These are phyloP conservation scores for Takashimella koratensis DNA, from an alignment of 1,284 basidiomycete genomes.

Conservation along the genomic window DNA sequence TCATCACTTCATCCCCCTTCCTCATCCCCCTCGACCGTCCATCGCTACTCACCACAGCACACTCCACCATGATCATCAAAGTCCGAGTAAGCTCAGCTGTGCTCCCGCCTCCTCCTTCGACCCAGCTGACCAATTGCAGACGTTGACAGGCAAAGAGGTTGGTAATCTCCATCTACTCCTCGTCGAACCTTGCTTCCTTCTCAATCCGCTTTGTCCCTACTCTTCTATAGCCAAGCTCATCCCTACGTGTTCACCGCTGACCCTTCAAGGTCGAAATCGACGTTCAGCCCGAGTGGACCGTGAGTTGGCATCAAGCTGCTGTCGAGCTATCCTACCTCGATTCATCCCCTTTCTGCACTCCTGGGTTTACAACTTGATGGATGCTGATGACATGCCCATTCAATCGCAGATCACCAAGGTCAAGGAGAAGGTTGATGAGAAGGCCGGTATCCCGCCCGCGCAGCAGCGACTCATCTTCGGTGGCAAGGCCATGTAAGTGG, in stretches of 20 bases:
- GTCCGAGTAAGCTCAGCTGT: slow-evolving; percentile 37
- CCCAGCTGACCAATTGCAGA: slow-evolving; percentile 23
- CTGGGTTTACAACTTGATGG: no score
- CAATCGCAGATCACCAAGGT: slow-evolving; percentile 75
- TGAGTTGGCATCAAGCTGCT: slow-evolving; percentile 49
- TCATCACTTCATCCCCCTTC: background rate
- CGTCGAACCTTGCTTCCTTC: background rate
- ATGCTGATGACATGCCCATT: slow-evolving; percentile 6
- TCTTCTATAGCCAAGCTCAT: no score
- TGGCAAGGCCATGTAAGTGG: slow-evolving; percentile 88
- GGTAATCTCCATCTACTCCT: slow-evolving; percentile 2
- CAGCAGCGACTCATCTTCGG: slow-evolving; percentile 94
- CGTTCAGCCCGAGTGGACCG: slow-evolving; percentile 88
- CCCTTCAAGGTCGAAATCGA: slow-evolving; percentile 82
- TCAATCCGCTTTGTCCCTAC: no score
- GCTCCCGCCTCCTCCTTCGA: background rate
- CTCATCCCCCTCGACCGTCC: background rate
- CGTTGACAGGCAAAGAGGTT: slow-evolving; percentile 45
- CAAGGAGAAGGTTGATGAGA: slow-evolving; percentile 99
- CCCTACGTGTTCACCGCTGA: no score
- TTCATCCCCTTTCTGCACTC: background rate
- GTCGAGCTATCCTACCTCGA: background rate
- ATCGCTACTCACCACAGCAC: background rate
- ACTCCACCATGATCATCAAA: slow-evolving; percentile 45
- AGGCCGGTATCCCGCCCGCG: slow-evolving; percentile 94